phyloP scores from a whole-genome alignment of 352 stramenopile genomes.

The Thraustotheca clavata region DNA sequence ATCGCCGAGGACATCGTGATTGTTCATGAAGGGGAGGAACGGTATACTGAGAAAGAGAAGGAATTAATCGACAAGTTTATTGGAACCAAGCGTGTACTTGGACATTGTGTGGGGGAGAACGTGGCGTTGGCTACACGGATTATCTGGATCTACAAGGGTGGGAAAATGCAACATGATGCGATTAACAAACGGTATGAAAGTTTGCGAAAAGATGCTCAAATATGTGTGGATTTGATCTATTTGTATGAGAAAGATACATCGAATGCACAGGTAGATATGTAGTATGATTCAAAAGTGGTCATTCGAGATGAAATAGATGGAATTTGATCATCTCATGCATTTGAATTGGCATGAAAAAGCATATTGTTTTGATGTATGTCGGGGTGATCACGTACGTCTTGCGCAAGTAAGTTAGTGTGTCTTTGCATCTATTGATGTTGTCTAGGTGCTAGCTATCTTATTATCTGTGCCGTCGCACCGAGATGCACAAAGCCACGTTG shows the following conservation, averaged over 20 bases:
- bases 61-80: conserved; percentile 5
- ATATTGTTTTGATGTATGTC: conserved; percentile 1
- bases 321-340: neutral
- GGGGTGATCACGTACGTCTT: neutral
- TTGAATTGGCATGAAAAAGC: neutral
- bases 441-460: conserved; percentile 7
- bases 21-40: conserved; percentile 5
- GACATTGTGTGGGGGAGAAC: neutral
- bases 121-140: neutral
- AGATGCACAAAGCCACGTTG: neutral
- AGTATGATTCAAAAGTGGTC: too few relatives aligned
- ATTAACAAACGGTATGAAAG: neutral
- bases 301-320: neutral
- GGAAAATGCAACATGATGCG: neutral
- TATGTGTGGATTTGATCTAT: neutral
- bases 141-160: neutral
- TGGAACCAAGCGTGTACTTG: conserved; percentile 7
- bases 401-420: conserved; percentile 1
- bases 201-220: neutral
- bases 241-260: neutral
- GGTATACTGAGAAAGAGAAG: neutral
- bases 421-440: neutral
- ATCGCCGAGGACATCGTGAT: neutral
- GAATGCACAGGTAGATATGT: neutral
- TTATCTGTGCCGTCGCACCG: conserved; percentile 2